Evolutionary conservation across 2,329 filamentous ascomycete species (phyloP).

Genomic region (Penicillium crustosum): DNA sequence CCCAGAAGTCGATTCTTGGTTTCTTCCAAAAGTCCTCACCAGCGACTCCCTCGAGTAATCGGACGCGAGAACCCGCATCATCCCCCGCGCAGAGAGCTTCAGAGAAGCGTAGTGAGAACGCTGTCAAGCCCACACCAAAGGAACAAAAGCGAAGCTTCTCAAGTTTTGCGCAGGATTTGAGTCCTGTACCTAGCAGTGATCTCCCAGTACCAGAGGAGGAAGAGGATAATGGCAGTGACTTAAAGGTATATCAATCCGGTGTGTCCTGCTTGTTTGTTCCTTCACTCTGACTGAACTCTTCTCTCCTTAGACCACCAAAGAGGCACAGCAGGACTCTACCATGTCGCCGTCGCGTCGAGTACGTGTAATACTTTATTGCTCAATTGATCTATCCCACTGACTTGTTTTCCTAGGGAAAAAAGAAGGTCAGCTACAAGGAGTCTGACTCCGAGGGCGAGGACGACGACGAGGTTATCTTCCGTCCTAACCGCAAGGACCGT

Average conservation of each 20-base stretch:
- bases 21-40: constrained; percentile 69
- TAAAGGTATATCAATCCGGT: constrained; percentile 31
- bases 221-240: constrained; percentile 41
- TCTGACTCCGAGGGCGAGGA: constrained; percentile 70
- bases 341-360: constrained; percentile 83
- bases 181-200: constrained; percentile 81
- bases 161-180: constrained; percentile 54
- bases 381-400: not conserved
- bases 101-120: constrained; percentile 29
- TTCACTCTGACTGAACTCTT: constrained; percentile 4
- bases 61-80: constrained; percentile 36
- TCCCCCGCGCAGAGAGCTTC: constrained; percentile 39
- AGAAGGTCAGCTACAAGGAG: constrained; percentile 73
- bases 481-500: constrained; percentile 50
- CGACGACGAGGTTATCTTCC: constrained; percentile 72
- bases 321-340: constrained; percentile 41
- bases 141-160: constrained; percentile 46
- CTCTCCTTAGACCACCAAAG: constrained; percentile 44
- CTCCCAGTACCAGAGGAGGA: constrained; percentile 67
- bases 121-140: constrained; percentile 42
- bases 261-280: not conserved
- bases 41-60: constrained; percentile 41
- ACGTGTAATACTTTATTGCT: constrained; percentile 22
- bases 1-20: constrained; percentile 71
- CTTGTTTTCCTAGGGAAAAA: constrained; percentile 53